phyloP scores from a whole-genome alignment of 345 rosid species.

The Syzygium oleosum region DNA sequence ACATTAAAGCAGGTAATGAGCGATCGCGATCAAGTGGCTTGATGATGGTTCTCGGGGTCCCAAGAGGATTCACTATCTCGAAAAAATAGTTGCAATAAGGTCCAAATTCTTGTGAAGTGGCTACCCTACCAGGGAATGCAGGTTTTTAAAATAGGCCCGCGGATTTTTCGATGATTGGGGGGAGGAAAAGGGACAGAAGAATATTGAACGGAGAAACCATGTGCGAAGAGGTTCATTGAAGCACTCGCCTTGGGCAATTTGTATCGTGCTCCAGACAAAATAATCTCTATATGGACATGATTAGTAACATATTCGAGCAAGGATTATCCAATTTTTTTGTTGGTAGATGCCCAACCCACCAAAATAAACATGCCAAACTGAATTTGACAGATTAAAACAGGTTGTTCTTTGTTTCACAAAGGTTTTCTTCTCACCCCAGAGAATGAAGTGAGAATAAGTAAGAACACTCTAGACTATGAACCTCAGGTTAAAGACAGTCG shows the following conservation, averaged over 20 bases:
- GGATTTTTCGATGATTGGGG: not conserved
- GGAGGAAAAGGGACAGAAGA: not conserved
- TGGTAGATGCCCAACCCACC: not conserved
- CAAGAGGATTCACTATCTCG: not conserved
- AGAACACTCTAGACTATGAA: not conserved
- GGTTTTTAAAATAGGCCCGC: not conserved
- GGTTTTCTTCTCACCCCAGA: not conserved
- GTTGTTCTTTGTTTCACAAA: not conserved
- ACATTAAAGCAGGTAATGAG: not conserved
- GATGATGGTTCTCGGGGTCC: not conserved
- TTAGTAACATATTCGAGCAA: not conserved
- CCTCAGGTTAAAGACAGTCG: not conserved
- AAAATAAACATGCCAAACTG: not conserved
- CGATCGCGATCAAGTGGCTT: not conserved
- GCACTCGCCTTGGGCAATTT: not conserved
- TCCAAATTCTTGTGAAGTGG: not conserved
- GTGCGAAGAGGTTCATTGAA: not conserved
- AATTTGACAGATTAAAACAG: not conserved
- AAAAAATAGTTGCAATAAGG: not conserved
- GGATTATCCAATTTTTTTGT: not conserved
- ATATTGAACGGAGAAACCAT: not conserved
- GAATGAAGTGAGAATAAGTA: not conserved
- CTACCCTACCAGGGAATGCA: not conserved
- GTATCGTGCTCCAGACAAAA: not conserved
- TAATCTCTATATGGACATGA: not conserved